Evolutionary conservation across 2,329 filamentous ascomycete genomes (phyloP).

Genomic region (Fusarium torulosum): DNA sequence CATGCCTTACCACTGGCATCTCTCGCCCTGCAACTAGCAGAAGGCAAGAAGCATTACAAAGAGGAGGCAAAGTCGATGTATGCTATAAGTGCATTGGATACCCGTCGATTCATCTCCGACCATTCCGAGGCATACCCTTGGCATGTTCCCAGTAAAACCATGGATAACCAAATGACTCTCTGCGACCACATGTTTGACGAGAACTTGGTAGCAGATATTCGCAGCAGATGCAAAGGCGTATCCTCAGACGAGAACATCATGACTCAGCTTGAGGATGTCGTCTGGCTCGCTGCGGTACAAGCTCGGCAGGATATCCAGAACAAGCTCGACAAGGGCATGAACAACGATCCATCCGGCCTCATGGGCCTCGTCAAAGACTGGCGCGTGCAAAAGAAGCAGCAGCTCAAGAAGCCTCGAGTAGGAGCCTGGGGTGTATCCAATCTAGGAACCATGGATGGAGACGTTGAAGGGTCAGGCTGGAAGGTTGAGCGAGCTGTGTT

Average conservation of each 20-base stretch:
- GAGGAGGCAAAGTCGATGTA: slow-evolving; percentile 32
- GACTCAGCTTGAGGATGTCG: slow-evolving; percentile 28
- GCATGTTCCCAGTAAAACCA: slow-evolving; percentile 36
- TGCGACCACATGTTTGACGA: slow-evolving; percentile 24
- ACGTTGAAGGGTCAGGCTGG: slow-evolving; percentile 32
- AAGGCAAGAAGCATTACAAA: slow-evolving; percentile 18
- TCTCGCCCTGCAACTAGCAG: slow-evolving; percentile 36
- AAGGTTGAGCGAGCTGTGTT: slow-evolving; percentile 40
- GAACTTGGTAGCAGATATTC: slow-evolving; percentile 23
- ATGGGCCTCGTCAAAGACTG: slow-evolving; percentile 47
- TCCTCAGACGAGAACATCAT: slow-evolving; percentile 25
- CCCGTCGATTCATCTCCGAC: slow-evolving; percentile 34
- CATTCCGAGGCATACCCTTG: slow-evolving; percentile 26
- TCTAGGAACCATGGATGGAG: slow-evolving; percentile 46
- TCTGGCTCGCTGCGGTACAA: slow-evolving; percentile 29
- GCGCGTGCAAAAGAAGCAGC: slow-evolving; percentile 29
- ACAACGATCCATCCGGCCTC: slow-evolving; percentile 44
- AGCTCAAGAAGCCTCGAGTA: slow-evolving; percentile 42
- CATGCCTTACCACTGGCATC: slow-evolving; percentile 44
- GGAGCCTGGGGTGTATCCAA: slow-evolving; percentile 46
- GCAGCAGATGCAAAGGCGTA: slow-evolving; percentile 32
- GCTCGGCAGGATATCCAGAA: slow-evolving; percentile 31
- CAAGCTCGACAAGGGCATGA: slow-evolving; percentile 35
- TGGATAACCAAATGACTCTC: slow-evolving; percentile 39
- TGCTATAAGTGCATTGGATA: slow-evolving; percentile 37